Base-by-base conservation (phyloP, 352 stramenopile species). In the Phytopythium aichiense region DNA sequence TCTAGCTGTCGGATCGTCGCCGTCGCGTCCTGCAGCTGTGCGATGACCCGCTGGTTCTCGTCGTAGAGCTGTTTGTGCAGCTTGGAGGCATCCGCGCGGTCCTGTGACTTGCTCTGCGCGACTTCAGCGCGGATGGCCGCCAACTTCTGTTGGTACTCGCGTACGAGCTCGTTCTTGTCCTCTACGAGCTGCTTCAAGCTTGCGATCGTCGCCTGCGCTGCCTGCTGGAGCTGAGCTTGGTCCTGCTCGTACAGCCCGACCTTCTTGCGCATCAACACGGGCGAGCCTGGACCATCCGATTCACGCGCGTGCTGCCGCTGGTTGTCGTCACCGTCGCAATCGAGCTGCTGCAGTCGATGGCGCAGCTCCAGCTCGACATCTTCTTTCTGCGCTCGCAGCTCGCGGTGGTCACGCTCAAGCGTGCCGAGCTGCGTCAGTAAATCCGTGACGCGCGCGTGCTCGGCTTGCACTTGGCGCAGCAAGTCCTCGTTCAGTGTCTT, bases 231-330 rank as follows among this genome's bases (percentile, higher is more conserved):
- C 23, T 86, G 68, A 1, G 75, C 62, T 43, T 94, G 86, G 57
- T 92, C 86, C 55, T 89, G 79, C 63, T 92, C 83, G 58, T 92
- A 94, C 37, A 90, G 50, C 16, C 83, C 81, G 0, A 89, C 74
- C 51, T 88, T 90, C 61, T 76, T 74, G 7, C 69, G 68, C 79
- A 92, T 87, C 25, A 88, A 69, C 48, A 37, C 48, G 2, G 71
- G 69, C 23, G 70, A 73, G 12, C 35, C 56, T 23, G 22, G 42
- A 28, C 35, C 55, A 15, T 43, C 56, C 18, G 43, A 53, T n/a
- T 62, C 69, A 43, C 53, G 31, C 23, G 35, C 25, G 6, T 56
- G 15, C 22, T 70, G 52, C 28, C 65, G 59, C 31, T 77, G 67
- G 30, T 73, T 77, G n/a, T 68, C 61, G 37, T 66, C 57, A 35